Percentiles rank a stretch among this genome's conserved stretches.
These are phyloP conservation scores for Elaeagnus macrophylla DNA, from an alignment of 306 rosid species.

Conservation along the genomic window DNA sequence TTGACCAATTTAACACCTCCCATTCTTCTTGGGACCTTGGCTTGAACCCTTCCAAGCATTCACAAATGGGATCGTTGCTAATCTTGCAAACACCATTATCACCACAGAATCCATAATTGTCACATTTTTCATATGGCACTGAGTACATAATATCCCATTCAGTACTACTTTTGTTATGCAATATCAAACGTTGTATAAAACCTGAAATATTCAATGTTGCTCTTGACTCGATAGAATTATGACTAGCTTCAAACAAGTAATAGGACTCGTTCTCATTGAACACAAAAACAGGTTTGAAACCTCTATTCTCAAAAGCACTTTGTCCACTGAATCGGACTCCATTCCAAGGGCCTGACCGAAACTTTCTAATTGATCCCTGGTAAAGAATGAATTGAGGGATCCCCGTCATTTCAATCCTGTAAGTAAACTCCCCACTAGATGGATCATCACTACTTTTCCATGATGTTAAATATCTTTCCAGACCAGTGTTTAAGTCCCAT, in stretches of 20 bases:
- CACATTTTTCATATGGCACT: slow-evolving; percentile 26
- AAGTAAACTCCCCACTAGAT: background rate
- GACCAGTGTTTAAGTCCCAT: slow-evolving; percentile 4
- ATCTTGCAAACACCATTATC: slow-evolving; percentile 20
- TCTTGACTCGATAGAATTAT: too few relatives aligned
- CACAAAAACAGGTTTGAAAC: background rate
- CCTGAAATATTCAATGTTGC: too few relatives aligned
- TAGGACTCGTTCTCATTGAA: background rate
- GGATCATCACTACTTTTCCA: slow-evolving; percentile 1
- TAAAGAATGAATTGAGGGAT: background rate
- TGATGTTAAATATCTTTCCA: background rate
- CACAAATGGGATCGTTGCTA: slow-evolving; percentile 11
- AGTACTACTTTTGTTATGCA: background rate
- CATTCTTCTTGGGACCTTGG: slow-evolving; percentile 20
- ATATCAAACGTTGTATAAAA: too few relatives aligned
- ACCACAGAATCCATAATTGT: slow-evolving; percentile 24
- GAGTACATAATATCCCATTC: slow-evolving; percentile 6
- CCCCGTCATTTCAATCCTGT: background rate
- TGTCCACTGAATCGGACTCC: background rate
- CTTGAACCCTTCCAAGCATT: slow-evolving; percentile 26
- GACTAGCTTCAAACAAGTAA: background rate
- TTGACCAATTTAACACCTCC: slow-evolving; percentile 17
- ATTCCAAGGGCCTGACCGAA: slow-evolving; percentile 1
- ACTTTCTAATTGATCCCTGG: background rate
- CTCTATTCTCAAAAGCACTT: background rate